Evolutionary conservation across 345 rosid species (phyloP).

Genomic region (Pistacia integerrima): DNA sequence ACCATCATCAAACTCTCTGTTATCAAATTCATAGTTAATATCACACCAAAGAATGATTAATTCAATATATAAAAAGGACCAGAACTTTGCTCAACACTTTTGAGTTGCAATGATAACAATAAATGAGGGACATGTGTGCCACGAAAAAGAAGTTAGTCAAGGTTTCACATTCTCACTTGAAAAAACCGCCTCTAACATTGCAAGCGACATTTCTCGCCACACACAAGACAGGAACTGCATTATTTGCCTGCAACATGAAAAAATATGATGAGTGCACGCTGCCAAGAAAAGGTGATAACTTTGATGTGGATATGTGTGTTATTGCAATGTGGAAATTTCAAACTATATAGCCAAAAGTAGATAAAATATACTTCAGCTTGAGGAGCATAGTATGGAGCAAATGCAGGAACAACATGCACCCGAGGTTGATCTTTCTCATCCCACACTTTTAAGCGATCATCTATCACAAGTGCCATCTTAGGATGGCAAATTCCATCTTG

Average conservation of each 20-base stretch:
- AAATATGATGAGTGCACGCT: constrained; percentile 26
- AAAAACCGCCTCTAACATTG: constrained; percentile 94
- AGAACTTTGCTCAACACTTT: constrained; percentile 13
- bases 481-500: constrained; percentile 92
- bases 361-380: constrained; percentile 82
- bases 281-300: constrained; percentile 3
- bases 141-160: neutral
- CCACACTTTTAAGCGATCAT: constrained; percentile 98
- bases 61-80: constrained; percentile 14
- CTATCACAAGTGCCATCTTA: constrained; percentile 94
- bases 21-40: constrained; percentile 29
- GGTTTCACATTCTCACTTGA: constrained; percentile 58
- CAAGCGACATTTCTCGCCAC: constrained; percentile 97
- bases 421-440: constrained; percentile 97
- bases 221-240: constrained; percentile 80
- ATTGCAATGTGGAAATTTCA: constrained; percentile 23
- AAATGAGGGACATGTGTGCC: neutral
- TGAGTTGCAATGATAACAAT: constrained; percentile 12
- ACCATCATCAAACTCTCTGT: constrained; percentile 94
- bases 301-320: constrained; percentile 1
- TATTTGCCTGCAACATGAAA: constrained; percentile 57
- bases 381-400: constrained; percentile 96
- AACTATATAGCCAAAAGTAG: constrained; percentile 23
- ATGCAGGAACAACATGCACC: constrained; percentile 98
- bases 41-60: constrained; percentile 23